Base-by-base conservation (phyloP, 371 early-diverging fungal species). In the Mortierella polycephala region DNA sequence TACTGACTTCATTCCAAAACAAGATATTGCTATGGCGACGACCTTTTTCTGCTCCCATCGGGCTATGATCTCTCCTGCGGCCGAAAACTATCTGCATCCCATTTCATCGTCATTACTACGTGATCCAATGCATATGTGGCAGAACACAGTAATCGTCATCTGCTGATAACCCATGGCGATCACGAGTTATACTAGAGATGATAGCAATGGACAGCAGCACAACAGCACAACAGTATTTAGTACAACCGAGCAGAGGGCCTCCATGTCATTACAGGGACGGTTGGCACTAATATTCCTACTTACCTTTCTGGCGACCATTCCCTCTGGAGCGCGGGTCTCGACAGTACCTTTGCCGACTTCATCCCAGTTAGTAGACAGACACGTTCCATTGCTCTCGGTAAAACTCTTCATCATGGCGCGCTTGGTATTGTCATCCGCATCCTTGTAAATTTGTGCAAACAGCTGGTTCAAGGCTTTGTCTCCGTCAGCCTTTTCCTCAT, bases 371-470 rank as follows among this genome's bases (percentile, higher is more conserved):
- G 99, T 99, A 56, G 94, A 94, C 57, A 99, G 85, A 64, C 91
- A 90, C 2, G 99, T 99, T 37, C 99, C 99, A 63, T 94, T 93
- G 82, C 94, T 94, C 83, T 99, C 99, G 7, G 90, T 87, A 82
- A 94, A 99, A 74, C 94, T 94, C 89, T 99, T 99, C 88, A 98
- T 92, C 99, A 99, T 99, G 0, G 99, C 99, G 46, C 95, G 86
- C 57, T 90, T 87, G 6, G 95, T 93, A 69, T 99, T 95, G n/a
- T 95, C 95, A 74, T 91, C 93, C 0, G 97, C 97, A 69, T 97
- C 91, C 61, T 86, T 86, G 85, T 97, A 98, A 55, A 99, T 95
- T 61, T 93, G 87, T 74, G 96, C 95, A 87, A 99, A 97, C 45
- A 99, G 83, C 16, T 90, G 86, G 81, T 97, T 96, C 70, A 98